Evolutionary conservation across 805 yeast species (phyloP).

Genomic region (Candida lessepsii): DNA sequence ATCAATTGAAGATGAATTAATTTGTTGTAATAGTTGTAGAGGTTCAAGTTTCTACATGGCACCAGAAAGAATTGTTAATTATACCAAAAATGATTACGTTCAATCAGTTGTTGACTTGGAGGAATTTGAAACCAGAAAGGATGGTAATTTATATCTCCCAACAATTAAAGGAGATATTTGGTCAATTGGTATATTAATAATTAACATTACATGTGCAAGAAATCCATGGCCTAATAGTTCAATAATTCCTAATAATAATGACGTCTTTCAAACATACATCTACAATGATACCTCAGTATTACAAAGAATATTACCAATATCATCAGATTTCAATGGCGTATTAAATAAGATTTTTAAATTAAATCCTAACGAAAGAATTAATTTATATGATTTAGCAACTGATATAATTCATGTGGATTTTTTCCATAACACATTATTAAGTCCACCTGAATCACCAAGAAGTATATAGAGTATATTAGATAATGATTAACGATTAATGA

Average conservation of each 20-base stretch:
- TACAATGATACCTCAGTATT: constrained; percentile 54
- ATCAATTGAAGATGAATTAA: constrained; percentile 58
- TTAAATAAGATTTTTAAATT: constrained; percentile 44
- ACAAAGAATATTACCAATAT: constrained; percentile 68
- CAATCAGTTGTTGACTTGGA: constrained; percentile 29
- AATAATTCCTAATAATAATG: constrained; percentile 48
- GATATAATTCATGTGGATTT: constrained; percentile 36
- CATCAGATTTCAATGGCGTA: constrained; percentile 56
- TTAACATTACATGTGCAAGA: constrained; percentile 77
- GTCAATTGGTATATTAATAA: constrained; percentile 75
- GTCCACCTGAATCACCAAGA: constrained; percentile 18
- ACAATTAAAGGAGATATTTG: constrained; percentile 81
- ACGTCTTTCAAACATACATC: constrained; percentile 62
- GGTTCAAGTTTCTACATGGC: constrained; percentile 93
- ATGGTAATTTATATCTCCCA: constrained; percentile 42
- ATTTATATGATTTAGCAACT: constrained; percentile 37
- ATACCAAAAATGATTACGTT: constrained; percentile 29
- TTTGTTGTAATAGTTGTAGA: constrained; percentile 72
- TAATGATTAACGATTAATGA: constrained; percentile 8
- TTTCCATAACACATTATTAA: constrained; percentile 20
- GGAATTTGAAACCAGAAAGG: constrained; percentile 18
- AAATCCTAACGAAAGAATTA: constrained; percentile 49
- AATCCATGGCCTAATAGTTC: constrained; percentile 91
- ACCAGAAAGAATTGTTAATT: constrained; percentile 70
- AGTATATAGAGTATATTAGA: constrained; percentile 5